Evolutionary conservation across 306 rosid genomes (phyloP), one percentile per base, ranked within the genome.

Genomic region (Trifolium fragiferum): DNA sequence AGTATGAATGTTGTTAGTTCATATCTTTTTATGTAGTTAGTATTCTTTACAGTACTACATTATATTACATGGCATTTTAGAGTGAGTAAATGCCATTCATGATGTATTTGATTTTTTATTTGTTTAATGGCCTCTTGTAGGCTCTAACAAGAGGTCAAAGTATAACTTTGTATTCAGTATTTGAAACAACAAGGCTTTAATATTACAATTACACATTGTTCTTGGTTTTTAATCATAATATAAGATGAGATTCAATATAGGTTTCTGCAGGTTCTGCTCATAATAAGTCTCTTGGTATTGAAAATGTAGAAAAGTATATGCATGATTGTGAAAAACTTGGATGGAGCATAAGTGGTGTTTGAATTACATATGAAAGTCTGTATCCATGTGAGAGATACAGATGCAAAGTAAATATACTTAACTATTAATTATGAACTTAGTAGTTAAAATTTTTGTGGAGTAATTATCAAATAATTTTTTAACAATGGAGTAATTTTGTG

Each of bases 51-150:
- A 0, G 44, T 68, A 50, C 23, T 20, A 64, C 38, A 32, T 41
- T 46, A 35, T 37, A 70, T 72, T 40, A 59, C 51, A 44, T 49
- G 80, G 73, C 76, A 76, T 82, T 77, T 64, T 59, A 64, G 70
- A 66, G 76, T 49, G 70, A 66, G 82, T 30, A 66, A 81, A 76
- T 72, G 79, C 67, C 73, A 1, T 72, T 66, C 53, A 66, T 30
- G 30, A 30, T 51, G 73, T 68, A 60, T 73, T 73, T 77, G 64
- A 67, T 73, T 77, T 73, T 57, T 77, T 66, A 78, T 82, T 73
- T 82, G 77, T 68, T 68, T 43, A 11, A 47, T 53, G 70, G 54
- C 74, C 65, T 76, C 44, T n/a, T 66, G 37, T 41, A 68, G 62
- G 63, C 32, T 47, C 40, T 35, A 33, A 40, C 25, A 66, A 62